Percentiles rank a stretch among this genome's conserved stretches.
Evolutionary conservation across 768 basidiomycete species (phyloP).

Genomic region (Boletus pseudo-olivaceus): DNA sequence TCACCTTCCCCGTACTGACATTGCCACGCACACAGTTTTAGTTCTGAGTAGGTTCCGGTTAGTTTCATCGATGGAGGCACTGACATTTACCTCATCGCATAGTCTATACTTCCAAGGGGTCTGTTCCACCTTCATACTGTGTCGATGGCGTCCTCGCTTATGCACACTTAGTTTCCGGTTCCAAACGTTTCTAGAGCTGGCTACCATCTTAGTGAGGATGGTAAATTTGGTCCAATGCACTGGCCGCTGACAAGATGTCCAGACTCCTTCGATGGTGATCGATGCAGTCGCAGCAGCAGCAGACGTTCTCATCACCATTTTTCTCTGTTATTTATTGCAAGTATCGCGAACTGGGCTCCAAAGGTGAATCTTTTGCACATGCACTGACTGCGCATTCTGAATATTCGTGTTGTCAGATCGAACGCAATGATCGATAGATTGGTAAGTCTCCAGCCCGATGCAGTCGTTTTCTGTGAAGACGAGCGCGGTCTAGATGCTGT

Average conservation of each 20-base stretch:
- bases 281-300: conserved; percentile 52
- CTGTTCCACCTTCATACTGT: conserved; percentile 15
- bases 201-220: conserved; percentile 39
- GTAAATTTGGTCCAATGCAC: neutral
- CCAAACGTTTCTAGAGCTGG: conserved; percentile 46
- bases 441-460: conserved; percentile 7
- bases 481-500: conserved; percentile 38
- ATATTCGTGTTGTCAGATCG: conserved; percentile 24
- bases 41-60: conserved; percentile 30
- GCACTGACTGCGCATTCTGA: neutral
- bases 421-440: conserved; percentile 55
- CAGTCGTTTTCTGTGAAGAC: neutral
- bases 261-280: conserved; percentile 48
- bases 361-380: conserved; percentile 24
- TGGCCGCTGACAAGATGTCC: neutral
- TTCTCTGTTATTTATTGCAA: conserved; percentile 46
- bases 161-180: conserved; percentile 34
- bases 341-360: conserved; percentile 52
- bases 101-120: conserved; percentile 40
- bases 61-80: neutral
- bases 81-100: conserved; percentile 1
- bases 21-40: conserved; percentile 20
- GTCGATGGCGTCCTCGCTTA: neutral
- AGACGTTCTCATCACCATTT: conserved; percentile 50
- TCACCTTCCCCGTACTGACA: conserved; percentile 7